Conservation (phyloP, 108 stramenopile genomes). For the Epithemia pelagica region DNA sequence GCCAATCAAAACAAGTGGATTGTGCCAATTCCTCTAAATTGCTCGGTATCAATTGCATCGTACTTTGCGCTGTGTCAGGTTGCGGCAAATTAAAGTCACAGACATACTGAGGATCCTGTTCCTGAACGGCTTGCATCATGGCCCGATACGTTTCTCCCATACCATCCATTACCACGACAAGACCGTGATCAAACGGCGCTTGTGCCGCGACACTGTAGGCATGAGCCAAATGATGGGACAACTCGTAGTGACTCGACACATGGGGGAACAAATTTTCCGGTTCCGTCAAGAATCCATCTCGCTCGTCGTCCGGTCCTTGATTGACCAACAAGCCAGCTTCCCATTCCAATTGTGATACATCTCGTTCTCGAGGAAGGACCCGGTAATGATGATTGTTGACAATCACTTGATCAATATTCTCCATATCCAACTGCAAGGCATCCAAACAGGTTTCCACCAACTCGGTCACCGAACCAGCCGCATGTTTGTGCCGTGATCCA, state of each 20-base stretch:
- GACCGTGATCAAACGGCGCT: constrained; percentile 67
- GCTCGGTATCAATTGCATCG: constrained; percentile 67
- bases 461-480: constrained; percentile 77
- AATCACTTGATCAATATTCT: constrained; percentile 73
- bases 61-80: background rate
- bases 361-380: constrained; percentile 63
- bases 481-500: constrained; percentile 73
- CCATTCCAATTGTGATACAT: constrained; percentile 64
- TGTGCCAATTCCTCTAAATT: constrained; percentile 50
- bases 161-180: constrained; percentile 93
- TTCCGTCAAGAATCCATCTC: constrained; percentile 43
- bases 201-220: constrained; percentile 86
- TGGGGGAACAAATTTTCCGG: constrained; percentile 56
- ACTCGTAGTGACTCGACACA: constrained; percentile 42
- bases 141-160: constrained; percentile 90
- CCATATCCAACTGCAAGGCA: constrained; percentile 60
- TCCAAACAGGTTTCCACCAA: constrained; percentile 80
- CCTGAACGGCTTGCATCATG: constrained; percentile 50
- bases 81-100: constrained; percentile 56
- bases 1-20: constrained; percentile 59
- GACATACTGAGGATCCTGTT: constrained; percentile 53
- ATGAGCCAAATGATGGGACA: constrained; percentile 95
- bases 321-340: constrained; percentile 67
- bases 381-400: constrained; percentile 94
- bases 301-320: constrained; percentile 59